Percentiles rank a stretch among this genome's conserved stretches.
Evolutionary conservation across 2,329 filamentous ascomycete species (phyloP).

Genomic region (Bretziella fagacearum): DNA sequence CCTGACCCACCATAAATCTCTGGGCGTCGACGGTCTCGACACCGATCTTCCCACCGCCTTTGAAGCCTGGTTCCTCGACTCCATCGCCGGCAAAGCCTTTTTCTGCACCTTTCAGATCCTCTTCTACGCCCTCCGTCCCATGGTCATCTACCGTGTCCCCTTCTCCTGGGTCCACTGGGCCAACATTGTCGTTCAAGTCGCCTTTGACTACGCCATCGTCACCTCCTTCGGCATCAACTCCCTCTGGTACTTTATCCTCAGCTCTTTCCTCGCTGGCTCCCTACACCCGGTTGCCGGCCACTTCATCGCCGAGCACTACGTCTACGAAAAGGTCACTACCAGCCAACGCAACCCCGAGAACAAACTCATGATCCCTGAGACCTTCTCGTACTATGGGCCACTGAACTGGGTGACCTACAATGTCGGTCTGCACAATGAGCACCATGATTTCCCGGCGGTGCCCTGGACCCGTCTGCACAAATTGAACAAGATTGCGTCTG

Average conservation of each 20-base stretch:
- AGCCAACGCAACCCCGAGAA: constrained; percentile 40
- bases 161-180: constrained; percentile 70
- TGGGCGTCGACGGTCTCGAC: constrained; percentile 89
- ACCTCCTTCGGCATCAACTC: constrained; percentile 43
- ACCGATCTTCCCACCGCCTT: constrained; percentile 86
- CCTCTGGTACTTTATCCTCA: constrained; percentile 69
- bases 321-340: constrained; percentile 48
- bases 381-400: constrained; percentile 89
- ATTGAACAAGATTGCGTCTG: constrained; percentile 62
- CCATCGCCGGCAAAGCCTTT: constrained; percentile 89
- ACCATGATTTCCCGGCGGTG: constrained; percentile 94
- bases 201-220: constrained; percentile 59
- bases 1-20: constrained; percentile 95
- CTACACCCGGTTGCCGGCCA: constrained; percentile 90
- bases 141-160: constrained; percentile 81
- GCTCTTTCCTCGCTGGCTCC: constrained; percentile 82
- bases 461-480: constrained; percentile 77
- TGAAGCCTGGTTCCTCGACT: constrained; percentile 86
- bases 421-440: constrained; percentile 94
- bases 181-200: constrained; percentile 62
- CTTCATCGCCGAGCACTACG: constrained; percentile 96
- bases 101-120: constrained; percentile 99
- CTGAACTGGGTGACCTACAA: constrained; percentile 93
- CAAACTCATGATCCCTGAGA: constrained; percentile 63
- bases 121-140: constrained; percentile 92